A percentile compares a stretch with the other conserved stretches of the same genome.
phyloP scores from a whole-genome alignment of 192 early-diverging fungal species.

The Umbelopsis isabellina region DNA sequence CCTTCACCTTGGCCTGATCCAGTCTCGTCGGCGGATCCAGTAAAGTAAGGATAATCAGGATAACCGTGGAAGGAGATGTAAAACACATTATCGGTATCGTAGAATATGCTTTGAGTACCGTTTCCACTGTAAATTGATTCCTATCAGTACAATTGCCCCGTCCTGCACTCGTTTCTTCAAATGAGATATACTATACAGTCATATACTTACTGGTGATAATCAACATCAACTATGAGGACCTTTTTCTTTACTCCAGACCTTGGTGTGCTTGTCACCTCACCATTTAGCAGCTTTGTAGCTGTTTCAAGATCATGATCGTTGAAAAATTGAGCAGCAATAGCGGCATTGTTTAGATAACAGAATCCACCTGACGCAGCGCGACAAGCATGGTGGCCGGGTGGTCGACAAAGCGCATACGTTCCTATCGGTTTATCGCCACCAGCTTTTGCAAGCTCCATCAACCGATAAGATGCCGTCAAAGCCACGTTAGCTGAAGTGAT shows the following conservation, averaged over 20 bases:
- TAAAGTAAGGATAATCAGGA: constrained; percentile 69
- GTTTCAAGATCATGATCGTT: constrained; percentile 40
- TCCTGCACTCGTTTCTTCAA: neutral
- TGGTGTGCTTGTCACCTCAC: neutral
- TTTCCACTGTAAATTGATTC: constrained; percentile 47
- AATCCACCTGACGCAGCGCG: constrained; percentile 57
- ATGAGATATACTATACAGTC: neutral
- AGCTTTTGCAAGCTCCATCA: constrained; percentile 45
- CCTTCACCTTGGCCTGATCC: constrained; percentile 65
- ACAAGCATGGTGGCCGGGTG: constrained; percentile 63
- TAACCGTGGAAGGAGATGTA: constrained; percentile 65
- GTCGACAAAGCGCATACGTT: constrained; percentile 58
- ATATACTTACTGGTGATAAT: constrained; percentile 57
- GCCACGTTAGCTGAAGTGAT: constrained; percentile 68
- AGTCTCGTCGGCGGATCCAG: constrained; percentile 54
- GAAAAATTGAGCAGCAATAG: constrained; percentile 50
- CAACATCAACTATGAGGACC: constrained; percentile 57
- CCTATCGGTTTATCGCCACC: constrained; percentile 46
- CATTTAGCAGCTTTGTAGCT: constrained; percentile 4
- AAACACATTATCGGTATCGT: constrained; percentile 56
- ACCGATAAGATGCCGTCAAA: constrained; percentile 58
- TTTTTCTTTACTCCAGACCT: constrained; percentile 33
- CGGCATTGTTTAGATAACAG: constrained; percentile 59
- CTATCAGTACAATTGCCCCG: neutral
- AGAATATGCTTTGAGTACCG: constrained; percentile 61